These are phyloP conservation scores for Epicoccum sorghinum DNA, from an alignment of 2,329 filamentous ascomycete species.

Conservation along the genomic window DNA sequence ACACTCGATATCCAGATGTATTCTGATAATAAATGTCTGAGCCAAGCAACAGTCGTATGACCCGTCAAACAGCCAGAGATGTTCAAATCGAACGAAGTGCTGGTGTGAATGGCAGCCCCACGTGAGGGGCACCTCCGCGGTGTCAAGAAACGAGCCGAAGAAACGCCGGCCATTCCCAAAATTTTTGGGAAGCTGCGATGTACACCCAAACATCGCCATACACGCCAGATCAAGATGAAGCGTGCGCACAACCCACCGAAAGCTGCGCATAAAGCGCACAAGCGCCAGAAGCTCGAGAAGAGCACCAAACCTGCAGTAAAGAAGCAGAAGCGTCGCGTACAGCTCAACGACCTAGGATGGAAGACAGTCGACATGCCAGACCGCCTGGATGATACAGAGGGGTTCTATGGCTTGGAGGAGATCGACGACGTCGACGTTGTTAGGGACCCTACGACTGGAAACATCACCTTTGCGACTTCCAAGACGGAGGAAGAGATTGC, in stretches of 20 bases:
- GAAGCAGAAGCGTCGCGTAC: constrained; percentile 42
- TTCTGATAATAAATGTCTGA: too few species aligned
- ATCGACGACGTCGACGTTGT: constrained; percentile 91
- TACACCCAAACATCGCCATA: constrained; percentile 1
- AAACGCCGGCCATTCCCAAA: constrained; percentile 31
- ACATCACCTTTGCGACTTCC: constrained; percentile 48
- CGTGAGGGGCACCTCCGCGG: constrained; percentile 25
- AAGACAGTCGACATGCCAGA: constrained; percentile 72
- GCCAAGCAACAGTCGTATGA: too few species aligned
- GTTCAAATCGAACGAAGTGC: not conserved
- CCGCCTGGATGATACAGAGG: constrained; percentile 85
- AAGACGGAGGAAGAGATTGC: constrained; percentile 37
- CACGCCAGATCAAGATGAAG: constrained; percentile 38
- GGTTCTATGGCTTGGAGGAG: constrained; percentile 90
- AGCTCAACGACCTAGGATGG: constrained; percentile 64
- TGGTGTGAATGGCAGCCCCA: constrained; percentile 22
- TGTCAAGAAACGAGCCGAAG: constrained; percentile 30
- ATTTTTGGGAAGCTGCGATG: constrained; percentile 20
- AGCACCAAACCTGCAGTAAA: constrained; percentile 18
- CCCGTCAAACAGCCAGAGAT: not conserved
- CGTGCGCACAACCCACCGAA: constrained; percentile 46
- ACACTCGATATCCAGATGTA: not conserved
- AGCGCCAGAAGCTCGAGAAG: constrained; percentile 51
- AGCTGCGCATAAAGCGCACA: constrained; percentile 48
- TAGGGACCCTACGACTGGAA: constrained; percentile 59